Percentiles rank a stretch among this genome's conserved stretches.
phyloP scores from a whole-genome alignment of 306 rosid species.

The Lupinus albus region DNA sequence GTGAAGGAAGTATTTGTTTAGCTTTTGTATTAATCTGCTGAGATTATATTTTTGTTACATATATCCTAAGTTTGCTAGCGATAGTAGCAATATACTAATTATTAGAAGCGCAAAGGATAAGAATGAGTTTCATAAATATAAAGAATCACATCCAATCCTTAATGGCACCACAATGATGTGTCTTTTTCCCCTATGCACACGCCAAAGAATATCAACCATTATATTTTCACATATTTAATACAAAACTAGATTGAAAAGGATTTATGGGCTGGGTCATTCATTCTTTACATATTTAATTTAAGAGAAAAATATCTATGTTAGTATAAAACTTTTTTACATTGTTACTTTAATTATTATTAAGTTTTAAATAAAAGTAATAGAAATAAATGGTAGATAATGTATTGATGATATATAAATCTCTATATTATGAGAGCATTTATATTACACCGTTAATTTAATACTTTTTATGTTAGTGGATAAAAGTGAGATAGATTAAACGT shows the following conservation, averaged over 20 bases:
- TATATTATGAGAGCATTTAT: too few species aligned
- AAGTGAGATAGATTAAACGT: too few species aligned
- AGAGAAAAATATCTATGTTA: too few species aligned
- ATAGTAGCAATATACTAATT: constrained; percentile 32
- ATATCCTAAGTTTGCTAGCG: constrained; percentile 35
- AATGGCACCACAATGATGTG: constrained; percentile 26
- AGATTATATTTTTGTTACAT: constrained; percentile 15
- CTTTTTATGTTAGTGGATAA: too few species aligned
- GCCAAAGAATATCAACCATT: background rate
- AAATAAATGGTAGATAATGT: too few species aligned
- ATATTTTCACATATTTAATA: constrained; percentile 10
- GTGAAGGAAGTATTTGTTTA: too few species aligned
- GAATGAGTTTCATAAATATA: constrained; percentile 33
- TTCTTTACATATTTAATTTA: background rate
- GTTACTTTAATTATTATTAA: too few species aligned
- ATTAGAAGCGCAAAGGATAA: constrained; percentile 38
- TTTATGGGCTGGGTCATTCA: background rate
- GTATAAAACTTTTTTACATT: too few species aligned
- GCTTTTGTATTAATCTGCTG: too few species aligned
- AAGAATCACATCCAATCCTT: constrained; percentile 18
- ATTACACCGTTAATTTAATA: too few species aligned
- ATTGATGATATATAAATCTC: too few species aligned
- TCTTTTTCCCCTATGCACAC: constrained; percentile 20
- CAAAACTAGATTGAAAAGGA: background rate
- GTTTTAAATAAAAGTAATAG: too few species aligned